Conservation (phyloP, 805 yeast genomes). For the Maudiozyma bulderi region DNA sequence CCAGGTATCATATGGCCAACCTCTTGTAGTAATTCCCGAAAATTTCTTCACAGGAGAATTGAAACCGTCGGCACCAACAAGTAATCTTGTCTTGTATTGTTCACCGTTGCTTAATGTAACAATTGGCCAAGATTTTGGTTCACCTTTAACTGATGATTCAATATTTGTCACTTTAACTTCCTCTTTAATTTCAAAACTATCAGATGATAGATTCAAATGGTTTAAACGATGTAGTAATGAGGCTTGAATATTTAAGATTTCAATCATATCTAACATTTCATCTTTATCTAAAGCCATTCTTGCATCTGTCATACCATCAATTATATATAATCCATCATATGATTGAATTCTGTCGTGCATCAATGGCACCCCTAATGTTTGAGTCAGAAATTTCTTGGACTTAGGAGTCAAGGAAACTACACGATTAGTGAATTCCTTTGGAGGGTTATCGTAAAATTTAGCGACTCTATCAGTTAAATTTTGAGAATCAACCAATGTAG, state of each 20-base stretch:
- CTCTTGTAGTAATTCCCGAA: constrained; percentile 75
- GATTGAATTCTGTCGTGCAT: constrained; percentile 66
- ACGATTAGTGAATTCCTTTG: constrained; percentile 57
- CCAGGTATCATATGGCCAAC: constrained; percentile 82
- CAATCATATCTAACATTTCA: constrained; percentile 75
- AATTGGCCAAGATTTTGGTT: constrained; percentile 60
- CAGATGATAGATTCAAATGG: constrained; percentile 21
- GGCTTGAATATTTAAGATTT: constrained; percentile 74
- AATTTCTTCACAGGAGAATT: constrained; percentile 84
- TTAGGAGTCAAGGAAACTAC: constrained; percentile 82
- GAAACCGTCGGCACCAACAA: constrained; percentile 93
- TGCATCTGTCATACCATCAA: constrained; percentile 71
- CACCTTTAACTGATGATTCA: constrained; percentile 25
- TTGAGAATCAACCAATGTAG: constrained; percentile 68
- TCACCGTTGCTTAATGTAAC: constrained; percentile 61
- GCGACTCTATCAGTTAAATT: constrained; percentile 43
- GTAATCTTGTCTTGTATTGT: constrained; percentile 53
- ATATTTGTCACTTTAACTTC: constrained; percentile 60
- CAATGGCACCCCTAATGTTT: constrained; percentile 69
- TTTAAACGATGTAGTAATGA: constrained; percentile 49
- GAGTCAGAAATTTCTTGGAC: constrained; percentile 52
- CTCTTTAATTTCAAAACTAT: constrained; percentile 42
- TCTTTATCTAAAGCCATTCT: constrained; percentile 46
- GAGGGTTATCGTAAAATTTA: constrained; percentile 30
- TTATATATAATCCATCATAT: constrained; percentile 74